Base-by-base conservation (phyloP, 257 asterid genomes). In the Gentiana macrophylla region DNA sequence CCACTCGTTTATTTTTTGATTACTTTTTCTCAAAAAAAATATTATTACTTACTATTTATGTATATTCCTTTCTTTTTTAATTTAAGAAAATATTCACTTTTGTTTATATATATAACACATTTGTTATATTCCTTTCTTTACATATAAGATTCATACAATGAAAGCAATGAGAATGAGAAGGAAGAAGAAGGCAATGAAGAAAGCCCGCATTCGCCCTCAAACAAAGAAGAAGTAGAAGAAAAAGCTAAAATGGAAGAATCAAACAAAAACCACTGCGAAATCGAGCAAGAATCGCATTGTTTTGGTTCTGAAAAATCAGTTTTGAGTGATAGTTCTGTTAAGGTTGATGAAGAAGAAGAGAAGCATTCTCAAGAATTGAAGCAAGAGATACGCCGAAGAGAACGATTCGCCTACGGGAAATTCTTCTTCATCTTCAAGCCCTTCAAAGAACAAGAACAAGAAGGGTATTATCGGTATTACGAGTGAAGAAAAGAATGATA, bases 261-360 rank as follows among this genome's bases (percentile, higher is more conserved):
- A 0, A 69, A 68, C 48, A 81, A 80, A 44, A 10, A 43, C 52
- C 66, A 78, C 0, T 70, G 68, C 9, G 87, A 84, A 63, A 91
- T 82, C 53, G 87, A 84, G 57, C 79, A 80, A 53, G 92, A 84
- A 50, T 79, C 89, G 10, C 86, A 70, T 0, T 59, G 46, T 33
- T 80, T 78, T 44, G 63, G 81, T n/a, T 84, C 94, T 2, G 94
- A 80, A 6, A 55, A 88, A 54, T 90, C 96, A 50, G 80, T 94
- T 2, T 3, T 80, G 49, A 84, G 92, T 0, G 83, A 73, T 6
- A 86, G 79, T 13, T 77, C 83, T 0, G 67, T 59, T n/a, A 77
- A 5, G 6, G 9, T 73, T 55, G 33, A 50, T 3, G 77, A 81
- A 35, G 70, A 33, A n/a, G 70, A 33, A n/a, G 80, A 70, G 5